Evolutionary conservation across 768 basidiomycete genomes (phyloP).

Genomic region (Russula griseocarnosa): DNA sequence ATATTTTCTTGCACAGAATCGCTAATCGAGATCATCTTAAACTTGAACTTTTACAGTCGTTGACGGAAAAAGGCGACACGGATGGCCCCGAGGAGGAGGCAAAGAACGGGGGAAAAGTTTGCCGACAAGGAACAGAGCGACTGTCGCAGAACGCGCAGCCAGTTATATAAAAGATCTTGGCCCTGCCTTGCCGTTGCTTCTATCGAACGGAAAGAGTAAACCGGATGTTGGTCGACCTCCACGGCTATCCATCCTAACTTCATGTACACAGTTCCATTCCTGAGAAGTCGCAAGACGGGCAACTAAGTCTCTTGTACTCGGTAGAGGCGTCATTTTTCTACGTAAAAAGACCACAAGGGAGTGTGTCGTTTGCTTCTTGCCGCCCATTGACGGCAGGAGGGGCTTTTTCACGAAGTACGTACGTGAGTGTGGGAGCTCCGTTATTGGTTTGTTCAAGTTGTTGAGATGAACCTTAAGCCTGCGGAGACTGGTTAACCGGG

Average conservation of each 20-base stretch:
- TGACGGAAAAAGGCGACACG: not conserved
- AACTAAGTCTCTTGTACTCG: not conserved
- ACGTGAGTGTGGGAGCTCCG: too few relatives aligned
- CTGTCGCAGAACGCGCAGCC: not conserved
- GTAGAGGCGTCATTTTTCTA: not conserved
- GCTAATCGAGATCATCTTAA: not conserved
- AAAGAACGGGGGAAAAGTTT: not conserved
- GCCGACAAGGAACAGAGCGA: not conserved
- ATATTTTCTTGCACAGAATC: not conserved
- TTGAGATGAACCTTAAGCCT: too few relatives aligned
- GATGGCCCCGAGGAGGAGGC: not conserved
- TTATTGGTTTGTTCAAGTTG: too few relatives aligned
- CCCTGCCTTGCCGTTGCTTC: not conserved
- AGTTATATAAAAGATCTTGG: not conserved
- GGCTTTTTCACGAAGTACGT: too few relatives aligned
- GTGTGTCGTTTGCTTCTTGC: not conserved
- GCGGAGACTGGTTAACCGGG: too few relatives aligned
- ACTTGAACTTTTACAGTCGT: constrained; percentile 18
- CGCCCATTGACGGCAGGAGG: not conserved
- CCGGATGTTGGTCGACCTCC: not conserved
- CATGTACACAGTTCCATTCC: not conserved
- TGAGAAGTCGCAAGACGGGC: not conserved
- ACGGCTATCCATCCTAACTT: not conserved
- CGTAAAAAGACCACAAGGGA: not conserved
- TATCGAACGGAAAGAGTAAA: not conserved